These are phyloP conservation scores for Triglochin maritima DNA, from an alignment of 106 monocot species.

Conservation along the genomic window DNA sequence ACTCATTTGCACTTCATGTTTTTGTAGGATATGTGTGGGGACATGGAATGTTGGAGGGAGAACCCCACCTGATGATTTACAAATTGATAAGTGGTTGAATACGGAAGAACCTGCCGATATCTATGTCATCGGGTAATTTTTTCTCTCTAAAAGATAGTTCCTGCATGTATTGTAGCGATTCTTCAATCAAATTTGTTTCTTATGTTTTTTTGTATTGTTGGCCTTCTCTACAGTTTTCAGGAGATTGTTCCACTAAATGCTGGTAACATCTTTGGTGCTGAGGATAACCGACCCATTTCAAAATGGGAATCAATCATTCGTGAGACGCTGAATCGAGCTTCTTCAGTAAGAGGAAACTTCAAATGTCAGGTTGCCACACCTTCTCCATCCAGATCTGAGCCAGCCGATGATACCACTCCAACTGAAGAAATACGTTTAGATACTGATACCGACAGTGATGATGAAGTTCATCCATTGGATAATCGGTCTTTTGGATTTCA, in stretches of 20 bases:
- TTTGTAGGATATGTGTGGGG: slow-evolving; percentile 59
- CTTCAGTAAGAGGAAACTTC: slow-evolving; percentile 29
- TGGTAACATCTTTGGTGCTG: slow-evolving; percentile 71
- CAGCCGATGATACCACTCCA: slow-evolving; percentile 22
- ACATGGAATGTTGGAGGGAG: slow-evolving; percentile 93
- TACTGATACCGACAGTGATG: slow-evolving; percentile 39
- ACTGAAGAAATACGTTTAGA: slow-evolving; percentile 25
- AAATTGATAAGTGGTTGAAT: slow-evolving; percentile 70
- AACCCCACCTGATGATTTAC: slow-evolving; percentile 55
- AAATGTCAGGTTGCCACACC: slow-evolving; percentile 72
- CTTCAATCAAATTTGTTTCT: too few relatives aligned
- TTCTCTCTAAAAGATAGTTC: not conserved
- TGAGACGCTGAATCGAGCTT: slow-evolving; percentile 33
- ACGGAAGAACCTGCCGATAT: slow-evolving; percentile 69
- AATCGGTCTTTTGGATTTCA: slow-evolving; percentile 5
- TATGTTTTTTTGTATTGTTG: too few relatives aligned
- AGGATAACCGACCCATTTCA: slow-evolving; percentile 45
- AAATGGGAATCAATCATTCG: slow-evolving; percentile 84
- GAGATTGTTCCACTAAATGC: slow-evolving; percentile 91
- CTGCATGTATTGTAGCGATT: too few relatives aligned
- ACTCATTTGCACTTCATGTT: not conserved
- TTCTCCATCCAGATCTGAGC: slow-evolving; percentile 72
- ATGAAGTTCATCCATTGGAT: slow-evolving; percentile 23
- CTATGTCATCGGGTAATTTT: slow-evolving; percentile 59
- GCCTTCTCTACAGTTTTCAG: slow-evolving; percentile 47